phyloP scores from a whole-genome alignment of 2,329 filamentous ascomycete species.

The Dactylella cylindrospora region DNA sequence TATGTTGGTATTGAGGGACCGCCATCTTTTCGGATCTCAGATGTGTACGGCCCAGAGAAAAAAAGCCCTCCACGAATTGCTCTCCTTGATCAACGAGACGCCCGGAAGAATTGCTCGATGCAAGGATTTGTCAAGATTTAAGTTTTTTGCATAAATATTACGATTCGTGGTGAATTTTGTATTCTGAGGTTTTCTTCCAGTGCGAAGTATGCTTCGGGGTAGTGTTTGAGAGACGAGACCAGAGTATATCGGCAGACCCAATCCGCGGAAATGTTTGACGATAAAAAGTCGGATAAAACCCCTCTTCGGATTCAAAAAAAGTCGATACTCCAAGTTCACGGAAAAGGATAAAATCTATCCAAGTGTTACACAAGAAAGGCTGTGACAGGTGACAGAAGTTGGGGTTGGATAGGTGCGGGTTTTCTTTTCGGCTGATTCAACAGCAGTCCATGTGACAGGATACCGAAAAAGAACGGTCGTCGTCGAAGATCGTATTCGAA shows the following conservation, averaged over 20 bases:
- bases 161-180: conserved; percentile 1
- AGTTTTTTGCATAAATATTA: background rate
- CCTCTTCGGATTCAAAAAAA: conserved; percentile 28
- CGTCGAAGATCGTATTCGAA: conserved; percentile 23
- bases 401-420: conserved; percentile 27
- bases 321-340: conserved; percentile 27
- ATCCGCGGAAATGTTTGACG: conserved; percentile 1
- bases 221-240: conserved; percentile 13
- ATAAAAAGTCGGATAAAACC: conserved; percentile 29
- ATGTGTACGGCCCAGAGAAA: conserved; percentile 1
- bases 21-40: conserved; percentile 24
- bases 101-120: conserved; percentile 16
- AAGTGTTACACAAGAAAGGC: conserved; percentile 37
- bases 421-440: conserved; percentile 39
- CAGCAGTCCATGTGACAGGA: conserved; percentile 32
- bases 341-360: conserved; percentile 36
- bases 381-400: conserved; percentile 31
- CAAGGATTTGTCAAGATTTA: conserved; percentile 1
- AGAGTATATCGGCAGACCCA: conserved; percentile 3
- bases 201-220: background rate
- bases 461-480: conserved; percentile 19
- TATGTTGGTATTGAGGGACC: conserved; percentile 37
- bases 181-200: conserved; percentile 11
- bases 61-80: conserved; percentile 20
- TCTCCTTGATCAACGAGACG: conserved; percentile 7